Evolutionary conservation across 164 flowering plant species (phyloP), one percentile per base, ranked within the genome.

Genomic region (Aristolochia contorta): DNA sequence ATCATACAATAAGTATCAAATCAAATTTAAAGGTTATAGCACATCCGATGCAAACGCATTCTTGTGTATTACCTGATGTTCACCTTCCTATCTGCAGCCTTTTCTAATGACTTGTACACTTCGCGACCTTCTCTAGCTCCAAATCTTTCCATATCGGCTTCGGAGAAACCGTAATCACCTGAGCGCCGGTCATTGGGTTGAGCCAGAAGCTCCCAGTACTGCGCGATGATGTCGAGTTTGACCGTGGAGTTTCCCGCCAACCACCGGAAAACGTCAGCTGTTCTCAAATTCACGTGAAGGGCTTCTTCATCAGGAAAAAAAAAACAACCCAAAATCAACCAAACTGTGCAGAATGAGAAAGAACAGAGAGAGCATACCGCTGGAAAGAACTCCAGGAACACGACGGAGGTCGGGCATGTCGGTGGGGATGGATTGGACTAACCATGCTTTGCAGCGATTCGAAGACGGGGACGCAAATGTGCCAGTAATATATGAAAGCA

Each of bases 371-470:
- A 27, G 8, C 6, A 33, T 79, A 89, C 95, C 87, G 5, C 91
- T 76, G 61, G 91, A 77, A 54, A 89, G 85, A 41, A 87, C 85
- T 54, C 96, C 96, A 18, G 82, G 70, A 58, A 91, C 87, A 24
- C n/a, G 87, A 62, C 67, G 67, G 60, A 91, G 98, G 24, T 76
- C 63, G 55, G 96, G 91, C 92, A 88, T 91, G 69, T 89, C 82
- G 53, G 91, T 84, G 57, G 96, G 96, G 48, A 91, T 84, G 3
- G 98, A 91, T 49, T 91, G 98, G 54, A 89, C 98, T 1, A 89
- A 73, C 96, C 96, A 91, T 49, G 94, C 90, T 72, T 85, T 79
- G 84, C 98, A 91, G 23, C 65, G 64, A 32, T 58, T 47, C 15
- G 64, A 16, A 10, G 71, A 58, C 4, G 41, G 51, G 12, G 72